phyloP scores from a whole-genome alignment of 2,329 filamentous ascomycete species.

The Hypoxylon sp. region DNA sequence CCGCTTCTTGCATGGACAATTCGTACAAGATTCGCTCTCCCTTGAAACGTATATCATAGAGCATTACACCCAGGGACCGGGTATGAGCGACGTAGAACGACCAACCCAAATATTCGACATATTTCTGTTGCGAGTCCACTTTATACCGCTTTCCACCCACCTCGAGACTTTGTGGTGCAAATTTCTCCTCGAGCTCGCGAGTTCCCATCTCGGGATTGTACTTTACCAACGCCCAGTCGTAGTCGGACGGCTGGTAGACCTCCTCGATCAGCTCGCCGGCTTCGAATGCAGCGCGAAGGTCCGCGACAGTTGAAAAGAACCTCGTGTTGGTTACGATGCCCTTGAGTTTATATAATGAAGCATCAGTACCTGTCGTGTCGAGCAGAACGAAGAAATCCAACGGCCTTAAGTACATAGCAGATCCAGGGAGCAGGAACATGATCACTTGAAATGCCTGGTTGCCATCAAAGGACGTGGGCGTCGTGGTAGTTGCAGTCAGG shows the following conservation, averaged over 20 bases:
- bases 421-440: conserved; percentile 59
- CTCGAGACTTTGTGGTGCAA: conserved; percentile 56
- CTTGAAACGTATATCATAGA: conserved; percentile 65
- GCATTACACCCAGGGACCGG: conserved; percentile 59
- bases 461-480: conserved; percentile 58
- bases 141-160: conserved; percentile 58
- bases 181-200: conserved; percentile 54
- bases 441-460: conserved; percentile 56
- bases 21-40: conserved; percentile 66
- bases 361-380: conserved; percentile 60
- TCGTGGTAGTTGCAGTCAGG: conserved; percentile 53
- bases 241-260: conserved; percentile 53
- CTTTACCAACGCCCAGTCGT: conserved; percentile 55
- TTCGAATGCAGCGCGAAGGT: conserved; percentile 55
- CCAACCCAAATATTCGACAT: conserved; percentile 67
- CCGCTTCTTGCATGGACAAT: conserved; percentile 65
- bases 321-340: conserved; percentile 58
- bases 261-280: conserved; percentile 55
- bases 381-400: conserved; percentile 61
- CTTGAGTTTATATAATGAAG: conserved; percentile 57
- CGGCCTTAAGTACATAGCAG: conserved; percentile 57
- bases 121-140: conserved; percentile 60
- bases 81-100: conserved; percentile 64
- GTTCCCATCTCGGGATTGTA: conserved; percentile 50
- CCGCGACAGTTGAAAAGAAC: conserved; percentile 55